These are phyloP conservation scores for Skeletonema potamos DNA, from an alignment of 108 stramenopile species.

Conservation along the genomic window DNA sequence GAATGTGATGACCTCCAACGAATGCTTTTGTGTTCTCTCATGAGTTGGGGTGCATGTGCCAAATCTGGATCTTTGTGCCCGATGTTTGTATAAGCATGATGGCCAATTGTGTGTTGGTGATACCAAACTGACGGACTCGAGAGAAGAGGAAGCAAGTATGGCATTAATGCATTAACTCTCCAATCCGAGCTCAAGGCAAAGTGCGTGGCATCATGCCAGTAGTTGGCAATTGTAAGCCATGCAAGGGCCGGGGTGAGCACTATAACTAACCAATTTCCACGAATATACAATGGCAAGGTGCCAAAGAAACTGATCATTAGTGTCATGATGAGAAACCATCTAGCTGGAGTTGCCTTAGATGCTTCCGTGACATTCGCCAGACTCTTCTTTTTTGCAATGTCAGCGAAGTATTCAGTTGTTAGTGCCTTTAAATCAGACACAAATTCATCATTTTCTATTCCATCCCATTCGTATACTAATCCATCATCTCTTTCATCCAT, in stretches of 20 bases:
- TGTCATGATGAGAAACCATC: slow-evolving; percentile 38
- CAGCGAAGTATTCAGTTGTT: slow-evolving; percentile 33
- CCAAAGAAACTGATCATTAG: slow-evolving; percentile 37
- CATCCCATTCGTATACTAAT: slow-evolving; percentile 49
- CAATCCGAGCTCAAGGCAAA: slow-evolving; percentile 53
- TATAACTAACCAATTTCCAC: slow-evolving; percentile 37
- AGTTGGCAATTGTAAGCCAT: slow-evolving; percentile 50
- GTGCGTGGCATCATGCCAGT: slow-evolving; percentile 58
- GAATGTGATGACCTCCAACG: slow-evolving; percentile 46
- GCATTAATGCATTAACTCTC: slow-evolving; percentile 53
- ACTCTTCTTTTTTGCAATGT: slow-evolving; percentile 47
- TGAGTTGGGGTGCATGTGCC: slow-evolving; percentile 58
- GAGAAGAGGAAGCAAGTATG: slow-evolving; percentile 51
- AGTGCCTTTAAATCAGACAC: slow-evolving; percentile 33
- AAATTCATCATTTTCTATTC: slow-evolving; percentile 47
- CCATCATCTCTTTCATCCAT: slow-evolving; percentile 45
- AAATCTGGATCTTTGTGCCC: slow-evolving; percentile 59
- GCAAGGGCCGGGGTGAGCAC: slow-evolving; percentile 50
- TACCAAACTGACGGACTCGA: slow-evolving; percentile 63
- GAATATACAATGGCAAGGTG: slow-evolving; percentile 32
- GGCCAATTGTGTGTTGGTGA: slow-evolving; percentile 59
- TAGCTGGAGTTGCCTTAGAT: slow-evolving; percentile 45
- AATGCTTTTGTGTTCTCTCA: slow-evolving; percentile 55
- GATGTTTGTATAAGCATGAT: slow-evolving; percentile 61
- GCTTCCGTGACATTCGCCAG: slow-evolving; percentile 12